A percentile compares a stretch with the other conserved stretches of the same genome.
Conservation (phyloP, 768 basidiomycete species). For the Hortiboletus campestris region DNA sequence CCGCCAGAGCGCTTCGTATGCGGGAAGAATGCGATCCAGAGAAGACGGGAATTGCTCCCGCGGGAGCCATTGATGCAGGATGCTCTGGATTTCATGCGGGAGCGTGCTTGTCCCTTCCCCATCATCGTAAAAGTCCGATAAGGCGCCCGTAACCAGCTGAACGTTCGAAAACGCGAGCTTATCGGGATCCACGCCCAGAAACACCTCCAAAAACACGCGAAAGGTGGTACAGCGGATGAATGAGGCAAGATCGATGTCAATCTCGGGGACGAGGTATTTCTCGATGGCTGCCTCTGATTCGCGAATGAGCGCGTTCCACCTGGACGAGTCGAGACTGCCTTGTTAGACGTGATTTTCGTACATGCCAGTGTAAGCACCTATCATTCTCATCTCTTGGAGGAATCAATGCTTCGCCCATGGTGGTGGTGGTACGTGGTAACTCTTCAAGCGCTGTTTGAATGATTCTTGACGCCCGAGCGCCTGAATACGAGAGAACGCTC, state of each 20-base stretch:
- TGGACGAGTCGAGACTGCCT: not conserved
- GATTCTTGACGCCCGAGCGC: conserved; percentile 6
- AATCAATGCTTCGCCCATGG: conserved; percentile 4
- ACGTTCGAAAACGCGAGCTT: conserved; percentile 30
- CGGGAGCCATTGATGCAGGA: conserved; percentile 43
- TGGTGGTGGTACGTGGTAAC: not conserved
- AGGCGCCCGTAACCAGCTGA: conserved; percentile 35
- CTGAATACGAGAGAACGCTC: not conserved
- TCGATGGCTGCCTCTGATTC: conserved; percentile 12
- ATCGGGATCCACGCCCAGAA: conserved; percentile 37
- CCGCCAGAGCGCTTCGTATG: conserved; percentile 65
- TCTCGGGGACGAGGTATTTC: conserved; percentile 9
- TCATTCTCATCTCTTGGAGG: conserved; percentile 1
- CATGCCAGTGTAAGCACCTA: conserved; percentile 13
- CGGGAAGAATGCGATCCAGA: conserved; percentile 53
- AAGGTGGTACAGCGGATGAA: conserved; percentile 48
- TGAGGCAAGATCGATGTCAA: conserved; percentile 31
- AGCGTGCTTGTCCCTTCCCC: conserved; percentile 20
- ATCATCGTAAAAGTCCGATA: conserved; percentile 47
- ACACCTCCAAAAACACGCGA: conserved; percentile 39
- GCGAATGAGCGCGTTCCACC: conserved; percentile 15
- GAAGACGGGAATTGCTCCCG: conserved; percentile 24
- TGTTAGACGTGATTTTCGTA: conserved; percentile 1
- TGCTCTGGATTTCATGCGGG: conserved; percentile 33
- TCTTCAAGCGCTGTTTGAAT: not conserved